A percentile compares a stretch with the other conserved stretches of the same genome.
phyloP scores from a whole-genome alignment of 2,329 filamentous ascomycete species.

The Macrophomina phaseolina region DNA sequence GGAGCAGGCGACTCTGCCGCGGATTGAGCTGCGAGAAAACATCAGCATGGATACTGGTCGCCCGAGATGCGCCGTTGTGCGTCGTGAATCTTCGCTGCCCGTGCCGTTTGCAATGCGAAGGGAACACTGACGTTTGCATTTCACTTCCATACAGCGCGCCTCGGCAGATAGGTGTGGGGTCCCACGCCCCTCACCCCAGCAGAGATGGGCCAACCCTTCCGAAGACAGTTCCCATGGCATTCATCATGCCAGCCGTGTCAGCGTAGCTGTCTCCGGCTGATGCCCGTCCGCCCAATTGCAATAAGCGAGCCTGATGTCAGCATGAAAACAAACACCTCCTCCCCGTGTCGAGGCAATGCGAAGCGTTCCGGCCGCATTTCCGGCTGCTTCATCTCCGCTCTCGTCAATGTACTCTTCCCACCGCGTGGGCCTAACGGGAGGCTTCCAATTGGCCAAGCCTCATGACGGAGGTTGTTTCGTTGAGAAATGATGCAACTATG shows the following conservation, averaged over 20 bases:
- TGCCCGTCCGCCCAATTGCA: neutral
- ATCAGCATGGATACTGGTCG: neutral
- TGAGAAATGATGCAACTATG: constrained; percentile 6
- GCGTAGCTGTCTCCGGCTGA: neutral
- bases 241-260: neutral
- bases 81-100: neutral
- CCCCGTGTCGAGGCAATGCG: neutral
- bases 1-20: neutral
- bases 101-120: neutral
- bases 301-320: neutral
- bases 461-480: neutral
- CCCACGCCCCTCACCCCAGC: neutral
- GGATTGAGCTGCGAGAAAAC: neutral
- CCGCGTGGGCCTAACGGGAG: neutral
- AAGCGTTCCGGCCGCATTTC: neutral
- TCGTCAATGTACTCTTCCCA: neutral
- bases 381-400: neutral
- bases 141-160: neutral
- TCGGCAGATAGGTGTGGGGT: neutral
- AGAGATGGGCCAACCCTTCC: constrained; percentile 4
- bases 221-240: neutral
- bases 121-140: constrained; percentile 8
- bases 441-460: neutral
- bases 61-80: neutral
- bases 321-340: neutral